Conservation (phyloP, 768 basidiomycete genomes). For the Hygrophoropsis aurantiaca region DNA sequence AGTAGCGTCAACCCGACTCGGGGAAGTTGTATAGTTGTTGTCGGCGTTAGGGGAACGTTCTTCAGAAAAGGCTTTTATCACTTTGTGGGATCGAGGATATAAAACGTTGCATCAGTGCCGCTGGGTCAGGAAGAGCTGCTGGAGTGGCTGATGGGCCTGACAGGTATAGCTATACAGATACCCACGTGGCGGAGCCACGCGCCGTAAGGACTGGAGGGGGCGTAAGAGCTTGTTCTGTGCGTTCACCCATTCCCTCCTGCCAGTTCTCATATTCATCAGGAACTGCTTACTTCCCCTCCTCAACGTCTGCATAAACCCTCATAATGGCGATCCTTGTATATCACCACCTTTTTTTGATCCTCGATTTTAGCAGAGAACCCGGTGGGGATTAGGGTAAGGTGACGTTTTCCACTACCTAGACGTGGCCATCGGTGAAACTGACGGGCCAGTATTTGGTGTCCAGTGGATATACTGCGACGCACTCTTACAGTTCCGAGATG, state of each 20-base stretch:
- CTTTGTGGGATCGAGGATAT: too few relatives aligned
- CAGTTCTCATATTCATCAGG: slow-evolving; percentile 26
- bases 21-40: too few relatives aligned
- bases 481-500: too few relatives aligned
- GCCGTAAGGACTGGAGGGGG: slow-evolving; percentile 24
- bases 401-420: slow-evolving; percentile 9
- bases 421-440: slow-evolving; percentile 9
- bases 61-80: too few relatives aligned
- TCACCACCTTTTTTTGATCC: too few relatives aligned
- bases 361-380: neutral
- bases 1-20: too few relatives aligned
- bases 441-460: neutral
- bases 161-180: slow-evolving; percentile 12
- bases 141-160: slow-evolving; percentile 12
- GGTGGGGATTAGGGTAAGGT: slow-evolving; percentile 26
- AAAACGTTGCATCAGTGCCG: too few relatives aligned
- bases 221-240: slow-evolving; percentile 32
- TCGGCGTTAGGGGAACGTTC: too few relatives aligned
- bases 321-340: neutral
- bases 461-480: too few relatives aligned
- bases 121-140: too few relatives aligned
- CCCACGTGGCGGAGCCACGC: slow-evolving; percentile 32
- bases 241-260: slow-evolving; percentile 27
- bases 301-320: neutral
- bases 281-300: slow-evolving; percentile 11